Evolutionary conservation across 306 rosid species (phyloP).

Genomic region (Morella rubra): DNA sequence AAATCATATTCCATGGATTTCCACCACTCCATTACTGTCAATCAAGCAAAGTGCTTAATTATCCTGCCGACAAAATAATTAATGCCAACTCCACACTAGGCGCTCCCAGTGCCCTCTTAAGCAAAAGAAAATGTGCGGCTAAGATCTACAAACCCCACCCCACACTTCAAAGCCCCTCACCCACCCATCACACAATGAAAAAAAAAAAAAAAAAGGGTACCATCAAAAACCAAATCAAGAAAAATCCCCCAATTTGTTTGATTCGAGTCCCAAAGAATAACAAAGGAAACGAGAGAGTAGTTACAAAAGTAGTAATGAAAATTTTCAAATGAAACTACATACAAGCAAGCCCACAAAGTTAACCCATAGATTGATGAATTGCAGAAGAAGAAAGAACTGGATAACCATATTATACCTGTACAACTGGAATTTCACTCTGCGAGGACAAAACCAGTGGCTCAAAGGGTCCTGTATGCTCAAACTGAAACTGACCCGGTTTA

Average conservation of each 20-base stretch:
- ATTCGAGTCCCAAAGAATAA: neutral
- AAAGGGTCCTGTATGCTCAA: constrained; percentile 70
- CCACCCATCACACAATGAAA: neutral
- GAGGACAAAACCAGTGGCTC: constrained; percentile 70
- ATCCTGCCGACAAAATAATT: too few relatives aligned
- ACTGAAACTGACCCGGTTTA: constrained; percentile 50
- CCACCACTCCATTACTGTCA: neutral
- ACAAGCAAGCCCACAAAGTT: neutral
- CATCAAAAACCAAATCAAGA: neutral
- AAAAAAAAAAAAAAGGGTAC: neutral
- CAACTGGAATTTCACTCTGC: constrained; percentile 41
- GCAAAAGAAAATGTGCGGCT: too few relatives aligned
- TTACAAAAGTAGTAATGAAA: neutral
- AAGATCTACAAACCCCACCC: too few relatives aligned
- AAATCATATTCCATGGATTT: neutral
- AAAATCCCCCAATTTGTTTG: neutral
- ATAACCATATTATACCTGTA: constrained; percentile 52
- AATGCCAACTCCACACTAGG: too few relatives aligned
- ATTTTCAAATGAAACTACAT: neutral
- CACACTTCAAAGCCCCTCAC: neutral
- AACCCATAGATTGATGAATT: neutral
- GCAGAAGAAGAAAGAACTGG: neutral
- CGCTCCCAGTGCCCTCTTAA: too few relatives aligned
- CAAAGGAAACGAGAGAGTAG: neutral
- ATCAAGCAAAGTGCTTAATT: constrained; percentile 8